A percentile compares a stretch with the other conserved stretches of the same genome.
Evolutionary conservation across 805 yeast genomes (phyloP).

Genomic region (fission yeast (Schizosaccharomyces pombe)): DNA sequence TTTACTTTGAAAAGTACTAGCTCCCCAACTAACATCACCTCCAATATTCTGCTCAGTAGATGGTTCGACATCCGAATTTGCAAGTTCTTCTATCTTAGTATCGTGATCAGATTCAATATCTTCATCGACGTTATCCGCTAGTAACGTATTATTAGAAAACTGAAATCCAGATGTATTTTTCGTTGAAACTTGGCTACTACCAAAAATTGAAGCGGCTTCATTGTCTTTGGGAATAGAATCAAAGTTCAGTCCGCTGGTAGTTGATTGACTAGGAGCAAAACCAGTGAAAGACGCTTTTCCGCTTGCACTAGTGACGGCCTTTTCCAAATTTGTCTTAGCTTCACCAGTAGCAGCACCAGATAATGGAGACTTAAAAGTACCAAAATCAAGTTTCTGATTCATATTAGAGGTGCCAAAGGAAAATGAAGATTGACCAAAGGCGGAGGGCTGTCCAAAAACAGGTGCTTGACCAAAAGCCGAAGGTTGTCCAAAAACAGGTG

Average conservation of each 20-base stretch:
- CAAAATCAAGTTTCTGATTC: not conserved
- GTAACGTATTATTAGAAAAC: not conserved
- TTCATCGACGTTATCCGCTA: not conserved
- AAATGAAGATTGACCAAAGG: not conserved
- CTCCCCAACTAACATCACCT: not conserved
- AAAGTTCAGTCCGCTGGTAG: not conserved
- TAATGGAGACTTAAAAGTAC: not conserved
- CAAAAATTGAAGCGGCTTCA: not conserved
- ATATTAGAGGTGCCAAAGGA: not conserved
- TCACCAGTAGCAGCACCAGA: not conserved
- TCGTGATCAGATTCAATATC: not conserved
- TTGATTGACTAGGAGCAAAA: not conserved
- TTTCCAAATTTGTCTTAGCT: not conserved
- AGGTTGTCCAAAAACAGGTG: not conserved
- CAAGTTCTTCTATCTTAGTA: not conserved
- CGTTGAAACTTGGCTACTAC: not conserved
- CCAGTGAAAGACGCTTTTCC: not conserved
- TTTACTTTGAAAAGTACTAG: not conserved
- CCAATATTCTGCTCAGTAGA: not conserved
- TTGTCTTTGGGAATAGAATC: not conserved
- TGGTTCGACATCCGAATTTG: not conserved
- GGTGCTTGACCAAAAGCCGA: not conserved
- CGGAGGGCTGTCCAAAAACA: not conserved
- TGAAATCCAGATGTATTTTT: not conserved
- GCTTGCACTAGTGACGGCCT: not conserved